Evolutionary conservation across 2,329 filamentous ascomycete species (phyloP).

Genomic region (Calycina marina): DNA sequence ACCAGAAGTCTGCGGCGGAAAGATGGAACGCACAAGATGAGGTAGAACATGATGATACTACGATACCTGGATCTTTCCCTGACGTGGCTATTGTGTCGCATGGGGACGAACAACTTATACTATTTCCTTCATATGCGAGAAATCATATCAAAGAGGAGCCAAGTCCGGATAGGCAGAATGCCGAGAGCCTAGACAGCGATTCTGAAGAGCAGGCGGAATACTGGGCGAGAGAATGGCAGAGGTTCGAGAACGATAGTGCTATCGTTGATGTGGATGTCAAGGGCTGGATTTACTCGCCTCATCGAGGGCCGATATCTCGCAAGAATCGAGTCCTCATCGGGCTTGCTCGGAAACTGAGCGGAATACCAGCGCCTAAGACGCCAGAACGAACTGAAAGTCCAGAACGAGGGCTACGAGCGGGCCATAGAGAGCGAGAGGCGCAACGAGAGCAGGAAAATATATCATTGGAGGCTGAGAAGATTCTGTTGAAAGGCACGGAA

Average conservation of each 20-base stretch:
- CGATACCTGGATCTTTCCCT: slow-evolving; percentile 66
- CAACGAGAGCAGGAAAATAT: slow-evolving; percentile 50
- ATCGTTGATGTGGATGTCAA: slow-evolving; percentile 88
- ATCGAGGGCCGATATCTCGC: slow-evolving; percentile 68
- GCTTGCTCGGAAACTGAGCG: slow-evolving; percentile 74
- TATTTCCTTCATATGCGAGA: slow-evolving; percentile 90
- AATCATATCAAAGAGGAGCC: slow-evolving; percentile 19
- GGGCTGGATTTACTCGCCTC: slow-evolving; percentile 87
- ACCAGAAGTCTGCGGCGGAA: slow-evolving; percentile 36
- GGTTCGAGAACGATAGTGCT: slow-evolving; percentile 66
- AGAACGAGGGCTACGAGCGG: slow-evolving; percentile 15
- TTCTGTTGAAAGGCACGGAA: slow-evolving; percentile 55
- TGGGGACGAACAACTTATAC: slow-evolving; percentile 79
- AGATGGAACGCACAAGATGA: slow-evolving; percentile 31
- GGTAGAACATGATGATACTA: slow-evolving; percentile 29
- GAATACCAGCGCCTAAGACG: slow-evolving; percentile 43
- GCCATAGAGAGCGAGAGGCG: slow-evolving; percentile 31
- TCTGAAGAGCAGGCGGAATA: slow-evolving; percentile 51
- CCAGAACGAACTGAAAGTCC: slow-evolving; percentile 18
- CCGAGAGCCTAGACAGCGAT: slow-evolving; percentile 25
- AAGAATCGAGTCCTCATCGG: slow-evolving; percentile 80
- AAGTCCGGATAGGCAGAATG: slow-evolving; percentile 21
- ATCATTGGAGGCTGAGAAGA: slow-evolving; percentile 59
- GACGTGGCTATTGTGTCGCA: slow-evolving; percentile 67
- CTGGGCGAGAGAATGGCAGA: slow-evolving; percentile 67